Evolutionary conservation across 768 basidiomycete genomes (phyloP).

Genomic region (Hygrophoropsis aurantiaca): DNA sequence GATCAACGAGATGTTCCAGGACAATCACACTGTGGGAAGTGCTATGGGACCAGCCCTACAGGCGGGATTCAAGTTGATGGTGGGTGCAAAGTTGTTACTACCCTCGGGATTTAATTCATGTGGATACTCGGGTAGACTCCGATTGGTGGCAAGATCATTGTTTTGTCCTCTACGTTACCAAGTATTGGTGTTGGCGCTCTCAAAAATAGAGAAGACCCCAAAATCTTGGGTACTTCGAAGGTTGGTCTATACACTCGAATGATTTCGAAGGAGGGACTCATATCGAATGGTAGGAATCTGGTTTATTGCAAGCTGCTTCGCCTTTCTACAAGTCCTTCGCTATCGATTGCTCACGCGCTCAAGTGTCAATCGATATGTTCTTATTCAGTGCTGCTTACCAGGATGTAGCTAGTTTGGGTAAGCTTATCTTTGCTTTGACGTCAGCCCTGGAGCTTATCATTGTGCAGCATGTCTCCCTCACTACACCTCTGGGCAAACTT

Average conservation of each 20-base stretch:
- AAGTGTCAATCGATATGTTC: conserved; percentile 99
- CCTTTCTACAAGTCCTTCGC: conserved; percentile 98
- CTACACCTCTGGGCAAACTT: conserved; percentile 97
- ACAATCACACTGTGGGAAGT: conserved; percentile 90
- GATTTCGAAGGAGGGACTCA: neutral
- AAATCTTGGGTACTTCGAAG: conserved; percentile 92
- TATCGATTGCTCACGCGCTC: conserved; percentile 95
- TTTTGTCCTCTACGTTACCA: conserved; percentile 82
- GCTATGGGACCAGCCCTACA: conserved; percentile 94
- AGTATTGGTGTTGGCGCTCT: conserved; percentile 86
- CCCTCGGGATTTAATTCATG: neutral
- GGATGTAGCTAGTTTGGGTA: conserved; percentile 91
- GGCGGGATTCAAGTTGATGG: conserved; percentile 95
- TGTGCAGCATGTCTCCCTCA: conserved; percentile 82
- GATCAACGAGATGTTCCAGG: conserved; percentile 96
- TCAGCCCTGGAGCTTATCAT: conserved; percentile 1
- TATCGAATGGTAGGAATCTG: conserved; percentile 66
- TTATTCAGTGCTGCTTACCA: conserved; percentile 92
- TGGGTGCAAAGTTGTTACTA: conserved; percentile 28
- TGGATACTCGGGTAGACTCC: conserved; percentile 54
- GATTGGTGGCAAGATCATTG: conserved; percentile 93
- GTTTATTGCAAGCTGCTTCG: conserved; percentile 87
- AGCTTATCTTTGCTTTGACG: neutral
- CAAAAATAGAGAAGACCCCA: conserved; percentile 96
- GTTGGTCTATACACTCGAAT: conserved; percentile 33